Base-by-base conservation (phyloP, 2,329 filamentous ascomycete genomes). In the Pleoardoris graminearum region DNA sequence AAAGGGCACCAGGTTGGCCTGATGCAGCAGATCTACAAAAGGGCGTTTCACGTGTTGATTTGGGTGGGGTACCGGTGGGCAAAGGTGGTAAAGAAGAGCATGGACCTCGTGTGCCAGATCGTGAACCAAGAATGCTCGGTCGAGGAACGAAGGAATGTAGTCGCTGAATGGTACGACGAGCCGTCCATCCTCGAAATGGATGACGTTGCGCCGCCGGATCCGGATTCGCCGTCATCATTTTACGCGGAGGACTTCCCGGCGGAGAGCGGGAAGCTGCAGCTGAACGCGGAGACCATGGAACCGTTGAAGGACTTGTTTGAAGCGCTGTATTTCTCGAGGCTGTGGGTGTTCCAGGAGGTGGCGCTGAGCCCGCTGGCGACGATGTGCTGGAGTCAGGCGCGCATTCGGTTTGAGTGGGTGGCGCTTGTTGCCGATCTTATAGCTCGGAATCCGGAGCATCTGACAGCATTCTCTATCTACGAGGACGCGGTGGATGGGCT, bases 21-120 rank as follows among this genome's bases (percentile, higher is more conserved):
- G 4, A 64, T 62, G 61, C 45, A 21, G 12, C 27, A 35, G 17
- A 62, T 64, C 1, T 64, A 62, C 39, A 39, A 30, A 19, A 7
- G 36, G 4, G 36, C 46, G 29, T 33, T 33, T 7, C 36, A 42
- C 11, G 37, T 42, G 12, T 17, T 49, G 17, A 33, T 49, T 8
- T 49, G 36, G 46, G 17, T 49, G 6, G 46, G 46, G 21, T 33
- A 25, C 10, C 36, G 45, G 3, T 29, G 25, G 17, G 10, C 33
- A 8, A 38, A 30, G 7, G 12, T 29, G 5, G 37, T 49, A 6
- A 12, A 33, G 27, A 16, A 11, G 16, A 25, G 35, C 11, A 25
- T 49, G 37, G 17, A 42, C 10, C 10, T 49, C 3, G 16, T 35
- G 12, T 49, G 46, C 25, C 7, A 10, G 17, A 32, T 49, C 11